Evolutionary conservation across 345 rosid species (phyloP), one percentile per base, ranked within the genome.

Genomic region (Rhodamnia argentea): DNA sequence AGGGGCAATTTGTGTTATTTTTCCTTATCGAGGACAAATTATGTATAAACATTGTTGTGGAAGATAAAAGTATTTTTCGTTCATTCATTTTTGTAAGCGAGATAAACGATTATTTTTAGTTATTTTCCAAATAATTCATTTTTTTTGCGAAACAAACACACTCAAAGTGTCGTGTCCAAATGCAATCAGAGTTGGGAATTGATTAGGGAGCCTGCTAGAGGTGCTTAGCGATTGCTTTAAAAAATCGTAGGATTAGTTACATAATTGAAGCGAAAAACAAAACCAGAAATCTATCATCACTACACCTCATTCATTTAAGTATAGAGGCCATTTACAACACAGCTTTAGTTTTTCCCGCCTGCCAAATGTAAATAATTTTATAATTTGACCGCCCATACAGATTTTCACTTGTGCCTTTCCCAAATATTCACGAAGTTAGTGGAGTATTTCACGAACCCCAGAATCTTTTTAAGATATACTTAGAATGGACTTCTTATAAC

Each of bases 101-200:
- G 5, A n/a, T 4, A 59, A 1, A 6, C 0, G 0, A 13, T 59
- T 0, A 6, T 6, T 59, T 59, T 59, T 59, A 13, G 27, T 59
- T 29, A n/a, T 59, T 59, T n/a, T 59, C 5, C 18, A n/a, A 15
- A 59, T n/a, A 7, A 13, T n/a, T 59, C 16, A n/a, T 59, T 4
- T 1, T 4, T 1, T 59, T 4, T 0, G 2, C 3, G 6, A 59
- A n/a, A n/a, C 8, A 13, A 59, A n/a, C 1, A 2, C 32, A 13
- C 7, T 3, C 4, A n/a, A 6, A n/a, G 1, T 13, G 32, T 59
- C 0, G 1, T n/a, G 32, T 5, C 64, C 37, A 59, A 27, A 37
- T 23, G 78, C 24, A 70, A 37, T 70, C 0, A 0, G 12, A 64
- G 3, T 32, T 70, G 78, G 32, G 47, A 70, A 32, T 64, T 70